Percentiles rank a stretch among this genome's conserved stretches.
These are phyloP conservation scores for Cyclotella baltica DNA, from an alignment of 108 stramenopile genomes.

Conservation along the genomic window DNA sequence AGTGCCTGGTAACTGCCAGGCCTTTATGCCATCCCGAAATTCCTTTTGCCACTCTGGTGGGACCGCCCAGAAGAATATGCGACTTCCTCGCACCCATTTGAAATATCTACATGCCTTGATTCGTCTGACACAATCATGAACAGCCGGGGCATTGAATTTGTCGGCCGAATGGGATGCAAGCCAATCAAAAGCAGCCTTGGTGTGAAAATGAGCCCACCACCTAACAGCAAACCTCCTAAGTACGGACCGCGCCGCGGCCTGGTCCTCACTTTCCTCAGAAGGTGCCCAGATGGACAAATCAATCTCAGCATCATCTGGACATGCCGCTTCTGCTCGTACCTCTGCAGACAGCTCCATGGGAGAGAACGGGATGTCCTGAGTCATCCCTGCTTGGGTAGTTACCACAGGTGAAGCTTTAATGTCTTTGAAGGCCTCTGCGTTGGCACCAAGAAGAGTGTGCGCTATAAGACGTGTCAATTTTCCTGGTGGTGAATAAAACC, in stretches of 20 bases:
- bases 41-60: neutral
- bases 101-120: conserved; percentile 7
- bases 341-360: conserved; percentile 11
- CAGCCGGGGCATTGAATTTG: neutral
- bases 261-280: neutral
- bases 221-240: conserved; percentile 5
- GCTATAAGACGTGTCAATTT: neutral
- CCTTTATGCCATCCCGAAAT: neutral
- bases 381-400: neutral
- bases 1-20: neutral
- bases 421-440: neutral
- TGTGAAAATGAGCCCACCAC: conserved; percentile 6
- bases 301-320: conserved; percentile 17
- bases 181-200: neutral
- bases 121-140: neutral
- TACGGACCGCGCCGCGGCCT: neutral
- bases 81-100: conserved; percentile 19
- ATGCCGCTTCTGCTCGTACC: conserved; percentile 5
- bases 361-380: neutral
- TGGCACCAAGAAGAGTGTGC: neutral
- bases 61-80: conserved; percentile 9
- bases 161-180: neutral
- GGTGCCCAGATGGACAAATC: conserved; percentile 13
- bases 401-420: neutral
- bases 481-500: neutral